Evolutionary conservation across 1,284 basidiomycete species (phyloP), one percentile per base, ranked within the genome.

Genomic region (Sporisorium exsertum): DNA sequence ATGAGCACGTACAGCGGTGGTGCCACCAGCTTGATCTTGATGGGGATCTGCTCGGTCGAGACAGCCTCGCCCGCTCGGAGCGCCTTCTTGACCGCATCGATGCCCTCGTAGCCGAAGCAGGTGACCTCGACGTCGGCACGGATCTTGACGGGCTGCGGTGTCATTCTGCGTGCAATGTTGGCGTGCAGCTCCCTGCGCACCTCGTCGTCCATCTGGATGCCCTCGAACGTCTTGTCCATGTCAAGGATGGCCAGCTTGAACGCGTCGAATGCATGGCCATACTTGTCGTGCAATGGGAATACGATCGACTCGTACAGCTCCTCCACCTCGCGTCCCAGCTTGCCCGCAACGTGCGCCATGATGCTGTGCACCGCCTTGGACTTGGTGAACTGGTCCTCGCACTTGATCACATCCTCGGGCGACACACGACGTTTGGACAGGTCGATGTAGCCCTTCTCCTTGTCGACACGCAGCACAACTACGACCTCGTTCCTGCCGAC

Each of bases 361-460:
- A 85, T 85, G 55, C 77, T 79, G 70, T 84, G 80, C 35, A 85
- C 84, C 9, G 84, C 83, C 88, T 97, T 97, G 47, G 94, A 95
- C 88, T 99, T 99, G 90, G 95, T 95, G 87, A 94, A 99, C 58
- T 94, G 92, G 85, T 98, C 96, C 87, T 99, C 97, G 87, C 97
- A 99, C 88, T 97, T 97, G 55, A 92, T 91, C 81, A 99, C 96
- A 86, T 99, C 96, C 86, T 99, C 97, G 12, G 96, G 93, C 12
- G 95, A 97, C n/a, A 99, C 96, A 83, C 97, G 92, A 81, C 97
- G 92, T 89, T 99, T 99, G 58, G 95, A 98, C 43, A 99, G 89
- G 90, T 99, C 96, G 84, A 99, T 99, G 88, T 99, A 99, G 20
- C 95, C 97, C 89, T 99, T 99, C 87, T 99, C 97, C 87, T 97